phyloP scores from a whole-genome alignment of 2,329 filamentous ascomycete species.

The Emergomyces orientalis region DNA sequence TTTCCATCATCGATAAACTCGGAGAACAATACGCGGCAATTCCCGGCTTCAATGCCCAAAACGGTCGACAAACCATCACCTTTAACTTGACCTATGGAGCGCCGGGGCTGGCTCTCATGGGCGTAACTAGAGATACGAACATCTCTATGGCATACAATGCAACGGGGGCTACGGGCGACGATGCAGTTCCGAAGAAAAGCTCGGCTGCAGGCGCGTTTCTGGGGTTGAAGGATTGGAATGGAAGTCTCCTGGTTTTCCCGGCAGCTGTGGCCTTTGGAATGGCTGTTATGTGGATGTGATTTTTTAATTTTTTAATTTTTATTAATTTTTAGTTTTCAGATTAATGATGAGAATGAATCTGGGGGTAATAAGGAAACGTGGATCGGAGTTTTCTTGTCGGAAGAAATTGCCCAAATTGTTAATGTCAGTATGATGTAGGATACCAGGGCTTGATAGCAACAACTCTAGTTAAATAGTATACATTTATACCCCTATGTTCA shows the following conservation, averaged over 20 bases:
- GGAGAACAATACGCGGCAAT: neutral
- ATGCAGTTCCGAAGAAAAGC: neutral
- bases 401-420: neutral
- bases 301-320: too few species aligned
- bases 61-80: neutral
- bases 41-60: neutral
- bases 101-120: neutral
- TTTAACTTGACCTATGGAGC: neutral
- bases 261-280: neutral
- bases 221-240: neutral
- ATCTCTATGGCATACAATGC: slow-evolving; percentile 1
- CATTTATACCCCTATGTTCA: neutral
- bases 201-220: neutral
- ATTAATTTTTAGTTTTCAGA: too few species aligned
- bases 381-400: neutral
- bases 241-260: neutral
- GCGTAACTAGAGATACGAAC: neutral
- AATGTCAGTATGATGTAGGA: neutral
- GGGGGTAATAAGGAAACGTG: too few species aligned
- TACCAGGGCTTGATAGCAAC: neutral
- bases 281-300: neutral
- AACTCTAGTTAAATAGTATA: neutral
- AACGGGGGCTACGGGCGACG: neutral
- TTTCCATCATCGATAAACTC: neutral
- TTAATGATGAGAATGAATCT: too few species aligned